Evolutionary conservation across 805 yeast species (phyloP).

Genomic region (Saturnispora ahearnii): DNA sequence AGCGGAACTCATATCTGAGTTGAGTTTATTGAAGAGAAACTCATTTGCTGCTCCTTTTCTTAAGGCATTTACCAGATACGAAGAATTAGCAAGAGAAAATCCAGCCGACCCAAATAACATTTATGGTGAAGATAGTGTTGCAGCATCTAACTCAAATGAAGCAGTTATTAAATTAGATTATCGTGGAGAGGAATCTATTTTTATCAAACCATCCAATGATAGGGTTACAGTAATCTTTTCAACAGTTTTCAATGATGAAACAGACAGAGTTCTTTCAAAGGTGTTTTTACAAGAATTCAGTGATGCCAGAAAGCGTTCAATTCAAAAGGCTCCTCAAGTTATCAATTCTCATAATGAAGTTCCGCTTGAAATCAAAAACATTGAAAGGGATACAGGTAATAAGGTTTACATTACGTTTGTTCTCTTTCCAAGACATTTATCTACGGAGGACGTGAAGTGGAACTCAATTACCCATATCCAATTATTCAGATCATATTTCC

Average conservation of each 20-base stretch:
- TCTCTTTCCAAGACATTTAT: conserved; percentile 72
- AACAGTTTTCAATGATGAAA: conserved; percentile 91
- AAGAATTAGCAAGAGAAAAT: conserved; percentile 42
- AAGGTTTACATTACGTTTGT: conserved; percentile 54
- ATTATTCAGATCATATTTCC: conserved; percentile 92
- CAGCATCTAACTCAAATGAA: conserved; percentile 34
- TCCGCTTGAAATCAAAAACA: conserved; percentile 72
- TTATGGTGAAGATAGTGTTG: conserved; percentile 31
- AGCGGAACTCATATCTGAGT: conserved; percentile 45
- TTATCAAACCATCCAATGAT: conserved; percentile 84
- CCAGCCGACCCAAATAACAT: conserved; percentile 33
- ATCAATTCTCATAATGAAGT: conserved; percentile 82
- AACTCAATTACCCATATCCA: conserved; percentile 87
- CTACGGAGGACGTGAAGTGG: conserved; percentile 55
- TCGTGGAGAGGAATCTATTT: conserved; percentile 90
- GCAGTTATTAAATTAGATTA: conserved; percentile 66
- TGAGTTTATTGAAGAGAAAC: conserved; percentile 74
- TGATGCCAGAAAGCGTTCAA: conserved; percentile 90
- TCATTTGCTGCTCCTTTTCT: conserved; percentile 91
- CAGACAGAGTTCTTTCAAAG: conserved; percentile 85
- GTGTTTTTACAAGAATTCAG: conserved; percentile 90
- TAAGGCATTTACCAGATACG: conserved; percentile 73
- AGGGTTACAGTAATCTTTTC: conserved; percentile 95
- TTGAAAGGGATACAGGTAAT: conserved; percentile 28
- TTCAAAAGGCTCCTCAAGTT: conserved; percentile 98